These are phyloP conservation scores for Kwoniella dendrophila DNA, from an alignment of 768 basidiomycete species.

Conservation along the genomic window DNA sequence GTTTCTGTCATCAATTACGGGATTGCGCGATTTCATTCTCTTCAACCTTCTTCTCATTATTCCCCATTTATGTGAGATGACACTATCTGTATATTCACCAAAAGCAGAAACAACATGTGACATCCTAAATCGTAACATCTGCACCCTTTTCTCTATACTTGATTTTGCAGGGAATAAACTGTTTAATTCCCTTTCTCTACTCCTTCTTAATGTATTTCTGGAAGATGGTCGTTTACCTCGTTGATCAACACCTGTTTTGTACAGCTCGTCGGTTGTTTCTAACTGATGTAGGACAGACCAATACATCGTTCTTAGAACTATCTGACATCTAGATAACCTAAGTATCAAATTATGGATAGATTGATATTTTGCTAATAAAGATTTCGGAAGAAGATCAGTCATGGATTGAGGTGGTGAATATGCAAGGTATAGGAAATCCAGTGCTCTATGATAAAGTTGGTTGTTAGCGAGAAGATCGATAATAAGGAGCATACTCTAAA, in stretches of 20 bases:
- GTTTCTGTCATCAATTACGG: background rate
- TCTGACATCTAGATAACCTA: constrained; percentile 73
- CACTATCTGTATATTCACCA: constrained; percentile 75
- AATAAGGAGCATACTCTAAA: background rate
- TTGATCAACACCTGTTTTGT: constrained; percentile 28
- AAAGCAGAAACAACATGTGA: constrained; percentile 72
- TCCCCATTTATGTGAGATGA: constrained; percentile 75
- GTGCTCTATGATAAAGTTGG: constrained; percentile 64
- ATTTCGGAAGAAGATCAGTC: constrained; percentile 69
- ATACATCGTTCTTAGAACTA: constrained; percentile 27
- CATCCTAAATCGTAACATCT: constrained; percentile 73
- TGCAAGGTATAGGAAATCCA: constrained; percentile 87
- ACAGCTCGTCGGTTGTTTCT: constrained; percentile 41
- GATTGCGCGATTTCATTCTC: constrained; percentile 11
- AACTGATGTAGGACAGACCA: constrained; percentile 33
- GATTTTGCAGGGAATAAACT: constrained; percentile 65
- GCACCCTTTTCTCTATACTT: constrained; percentile 62
- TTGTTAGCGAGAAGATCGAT: background rate
- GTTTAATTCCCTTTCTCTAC: background rate
- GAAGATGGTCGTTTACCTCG: constrained; percentile 2
- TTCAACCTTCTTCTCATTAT: constrained; percentile 60
- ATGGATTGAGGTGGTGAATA: constrained; percentile 85
- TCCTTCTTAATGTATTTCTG: background rate
- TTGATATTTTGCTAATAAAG: constrained; percentile 81
- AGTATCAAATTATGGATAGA: constrained; percentile 78